These are phyloP conservation scores for Poteriospumella lacustris DNA, from an alignment of 108 stramenopile species.

Conservation along the genomic window DNA sequence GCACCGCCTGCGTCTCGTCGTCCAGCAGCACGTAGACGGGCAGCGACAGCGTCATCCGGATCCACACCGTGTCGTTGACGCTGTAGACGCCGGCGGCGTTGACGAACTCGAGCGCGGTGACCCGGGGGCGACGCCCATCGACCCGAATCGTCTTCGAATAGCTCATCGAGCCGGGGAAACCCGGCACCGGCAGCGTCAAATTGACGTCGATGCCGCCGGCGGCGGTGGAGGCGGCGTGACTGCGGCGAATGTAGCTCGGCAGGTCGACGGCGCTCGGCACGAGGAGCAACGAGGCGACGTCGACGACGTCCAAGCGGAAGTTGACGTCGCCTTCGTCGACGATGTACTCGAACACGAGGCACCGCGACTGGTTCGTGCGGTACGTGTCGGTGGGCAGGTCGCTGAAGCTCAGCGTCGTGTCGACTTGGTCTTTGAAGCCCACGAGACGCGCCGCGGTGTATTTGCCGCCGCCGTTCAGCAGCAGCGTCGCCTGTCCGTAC, in stretches of 20 bases:
- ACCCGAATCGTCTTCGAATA: background rate
- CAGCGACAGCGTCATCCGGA: background rate
- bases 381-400: no score
- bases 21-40: slow-evolving; percentile 10
- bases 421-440: background rate
- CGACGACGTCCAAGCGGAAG: background rate
- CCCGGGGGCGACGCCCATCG: background rate
- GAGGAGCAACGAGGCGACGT: background rate
- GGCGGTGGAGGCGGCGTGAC: background rate
- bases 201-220: background rate
- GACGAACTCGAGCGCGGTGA: background rate
- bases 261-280: background rate
- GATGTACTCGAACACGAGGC: background rate
- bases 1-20: background rate
- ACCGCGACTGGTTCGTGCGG: no score
- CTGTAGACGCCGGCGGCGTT: background rate
- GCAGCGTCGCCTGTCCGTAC: background rate
- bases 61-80: background rate
- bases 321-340: background rate
- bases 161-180: background rate
- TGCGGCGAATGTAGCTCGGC: background rate
- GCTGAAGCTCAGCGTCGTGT: background rate
- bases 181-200: background rate
- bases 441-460: background rate
- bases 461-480: background rate